Base-by-base conservation (phyloP, 805 yeast genomes). In the Saccharomyces paradoxus region DNA sequence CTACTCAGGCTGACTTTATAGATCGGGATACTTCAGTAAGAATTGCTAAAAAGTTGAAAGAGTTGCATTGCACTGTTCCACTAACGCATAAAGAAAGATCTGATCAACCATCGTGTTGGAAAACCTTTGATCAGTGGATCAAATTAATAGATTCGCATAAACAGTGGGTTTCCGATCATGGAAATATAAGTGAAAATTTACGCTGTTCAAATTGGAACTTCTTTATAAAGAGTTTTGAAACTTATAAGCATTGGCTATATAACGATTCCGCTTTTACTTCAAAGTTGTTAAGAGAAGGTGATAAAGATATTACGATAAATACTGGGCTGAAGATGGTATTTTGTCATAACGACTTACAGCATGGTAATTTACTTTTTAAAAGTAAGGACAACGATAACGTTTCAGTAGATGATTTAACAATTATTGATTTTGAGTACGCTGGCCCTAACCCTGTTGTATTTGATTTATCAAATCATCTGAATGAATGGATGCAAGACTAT, bases 401-500 rank as follows among this genome's bases (percentile, higher is more conserved):
- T 24, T 37, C 44, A 21, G 22, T 37, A 12, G 22, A 17, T 53
- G 83, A 82, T 64, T 75, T 91, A 55, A 94, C 86, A 21, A 97
- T 92, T 9, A 92, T 91, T 65, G 98, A 91, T 68, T 91, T 90
- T 68, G 98, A 91, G 72, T 91, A 90, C 69, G 82, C 95, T 0
- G 96, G 96, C 0, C 82, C 92, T 13, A 90, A 90, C 65, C 72
- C 82, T 49, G 86, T 94, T 1, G 94, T 91, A 1, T 87, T 77
- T 67, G 98, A 91, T 67, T 80, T 91, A 53, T 89, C 89, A 13
- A 90, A 91, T 70, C 97, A 90, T 71, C 87, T 92, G 61, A 80
- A 86, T 57, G 98, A 91, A 72, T 91, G 97, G 96, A 91, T 90
- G 97, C 79, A 87, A 49, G 88, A 91, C 72, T 91, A 90, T 66